phyloP scores from a whole-genome alignment of 1,284 basidiomycete genomes.

The Cutaneotrichosporon sp. region DNA sequence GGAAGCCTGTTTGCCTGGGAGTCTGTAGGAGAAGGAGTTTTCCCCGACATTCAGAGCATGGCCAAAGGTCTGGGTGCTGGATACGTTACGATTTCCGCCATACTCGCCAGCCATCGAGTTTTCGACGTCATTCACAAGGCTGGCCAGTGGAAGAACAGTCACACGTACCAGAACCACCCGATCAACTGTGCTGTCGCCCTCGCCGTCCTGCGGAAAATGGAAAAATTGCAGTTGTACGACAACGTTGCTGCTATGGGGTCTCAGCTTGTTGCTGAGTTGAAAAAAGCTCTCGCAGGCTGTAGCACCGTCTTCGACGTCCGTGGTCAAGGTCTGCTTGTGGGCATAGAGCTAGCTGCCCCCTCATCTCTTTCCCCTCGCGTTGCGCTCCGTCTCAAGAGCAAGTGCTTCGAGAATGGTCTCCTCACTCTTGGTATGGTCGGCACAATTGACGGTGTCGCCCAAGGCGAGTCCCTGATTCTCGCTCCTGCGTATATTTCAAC shows the following conservation, averaged over 20 bases:
- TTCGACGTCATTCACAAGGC: constrained; percentile 60
- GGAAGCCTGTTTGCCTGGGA: constrained; percentile 60
- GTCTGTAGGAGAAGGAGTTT: constrained; percentile 53
- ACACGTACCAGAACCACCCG: constrained; percentile 79
- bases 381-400: constrained; percentile 24
- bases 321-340: constrained; percentile 56
- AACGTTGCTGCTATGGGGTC: constrained; percentile 26
- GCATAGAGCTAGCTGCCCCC: constrained; percentile 27
- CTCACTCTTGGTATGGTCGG: constrained; percentile 24
- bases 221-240: constrained; percentile 56
- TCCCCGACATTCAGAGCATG: constrained; percentile 72
- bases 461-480: constrained; percentile 27
- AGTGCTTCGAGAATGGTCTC: constrained; percentile 27
- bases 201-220: constrained; percentile 69
- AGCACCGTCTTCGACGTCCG: constrained; percentile 24
- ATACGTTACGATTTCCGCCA: constrained; percentile 73
- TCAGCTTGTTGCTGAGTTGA: constrained; percentile 22
- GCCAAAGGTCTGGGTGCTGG: constrained; percentile 85
- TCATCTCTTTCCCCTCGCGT: constrained; percentile 22
- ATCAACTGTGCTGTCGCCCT: constrained; percentile 69
- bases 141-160: constrained; percentile 58
- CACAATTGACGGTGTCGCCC: constrained; percentile 25
- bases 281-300: constrained; percentile 15
- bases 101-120: constrained; percentile 64
- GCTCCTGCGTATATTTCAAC: constrained; percentile 30